Conservation (phyloP, 345 rosid genomes). For the Pistacia vera region DNA sequence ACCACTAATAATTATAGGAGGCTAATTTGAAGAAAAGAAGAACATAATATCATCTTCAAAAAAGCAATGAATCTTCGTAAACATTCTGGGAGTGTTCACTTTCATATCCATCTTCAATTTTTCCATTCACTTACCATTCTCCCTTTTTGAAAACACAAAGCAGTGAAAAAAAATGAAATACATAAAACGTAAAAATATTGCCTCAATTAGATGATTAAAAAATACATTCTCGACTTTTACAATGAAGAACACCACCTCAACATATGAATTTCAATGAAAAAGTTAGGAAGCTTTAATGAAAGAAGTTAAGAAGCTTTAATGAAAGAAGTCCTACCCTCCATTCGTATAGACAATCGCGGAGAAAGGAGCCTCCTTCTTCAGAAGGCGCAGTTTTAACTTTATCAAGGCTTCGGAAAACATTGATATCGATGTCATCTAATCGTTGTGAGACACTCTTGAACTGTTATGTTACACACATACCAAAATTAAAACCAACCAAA, state of each 20-base stretch:
- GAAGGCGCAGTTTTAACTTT: slow-evolving; percentile 73
- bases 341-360: slow-evolving; percentile 78
- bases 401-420: slow-evolving; percentile 68
- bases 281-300: background rate
- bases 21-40: background rate
- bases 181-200: too few relatives aligned
- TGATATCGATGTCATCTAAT: slow-evolving; percentile 74
- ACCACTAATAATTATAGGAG: background rate
- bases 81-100: background rate
- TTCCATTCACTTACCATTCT: too few relatives aligned
- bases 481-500: slow-evolving; percentile 2
- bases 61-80: background rate
- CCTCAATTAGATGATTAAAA: too few relatives aligned
- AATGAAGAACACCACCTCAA: too few relatives aligned
- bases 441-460: slow-evolving; percentile 71
- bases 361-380: slow-evolving; percentile 74
- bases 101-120: too few relatives aligned
- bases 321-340: slow-evolving; percentile 69
- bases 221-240: too few relatives aligned
- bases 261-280: background rate
- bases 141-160: too few relatives aligned
- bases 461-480: slow-evolving; percentile 34
- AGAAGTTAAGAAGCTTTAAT: background rate
- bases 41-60: background rate
- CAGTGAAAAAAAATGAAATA: too few relatives aligned